Evolutionary conservation across 768 basidiomycete genomes (phyloP), one percentile per base, ranked within the genome.

Genomic region (Serpula lacrymans): DNA sequence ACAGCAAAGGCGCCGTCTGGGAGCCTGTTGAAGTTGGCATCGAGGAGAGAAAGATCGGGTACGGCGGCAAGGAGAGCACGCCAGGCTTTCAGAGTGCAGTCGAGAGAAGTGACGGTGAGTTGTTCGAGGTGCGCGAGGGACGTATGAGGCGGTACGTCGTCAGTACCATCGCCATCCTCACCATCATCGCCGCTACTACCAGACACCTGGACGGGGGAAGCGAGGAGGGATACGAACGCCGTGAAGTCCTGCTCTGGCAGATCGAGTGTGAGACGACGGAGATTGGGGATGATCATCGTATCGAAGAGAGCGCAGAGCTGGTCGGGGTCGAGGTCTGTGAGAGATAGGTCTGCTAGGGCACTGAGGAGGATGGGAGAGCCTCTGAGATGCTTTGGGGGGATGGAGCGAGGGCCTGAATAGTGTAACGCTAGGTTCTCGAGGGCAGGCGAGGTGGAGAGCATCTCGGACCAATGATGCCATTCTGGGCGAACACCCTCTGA

Each of bases 221-320:
- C 5, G 42, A 39, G 2, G 42, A 41, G 21, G 43, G 23, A n/a
- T n/a, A 78, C 52, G 50, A 75, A 75, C 5, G 62, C 55, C 20
- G 71, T 70, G 50, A 69, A 78, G 54, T 78, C 74, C 52, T 77
- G 72, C 22, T 76, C 75, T n/a, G 74, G 71, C 14, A 80, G 62
- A 50, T 75, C 71, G 47, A 80, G 64, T 26, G 65, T 62, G 17
- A 82, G 70, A 25, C 53, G 59, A 36, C 58, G 55, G 24, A 80
- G 52, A 26, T 51, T 59, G 10, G 79, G 79, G 31, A 77, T 59
- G 38, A 60, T 49, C 13, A 83, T 60, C 22, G 68, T 67, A 26
- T 66, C 62, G 49, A 81, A 56, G 35, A 80, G 54, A 12, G 54
- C 57, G 45, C 68, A 65, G 30, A 79, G 64, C 50, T 78, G 75